These are phyloP conservation scores for Cutaneotrichosporon curvatum DNA, from an alignment of 1,284 basidiomycete species.

Conservation along the genomic window DNA sequence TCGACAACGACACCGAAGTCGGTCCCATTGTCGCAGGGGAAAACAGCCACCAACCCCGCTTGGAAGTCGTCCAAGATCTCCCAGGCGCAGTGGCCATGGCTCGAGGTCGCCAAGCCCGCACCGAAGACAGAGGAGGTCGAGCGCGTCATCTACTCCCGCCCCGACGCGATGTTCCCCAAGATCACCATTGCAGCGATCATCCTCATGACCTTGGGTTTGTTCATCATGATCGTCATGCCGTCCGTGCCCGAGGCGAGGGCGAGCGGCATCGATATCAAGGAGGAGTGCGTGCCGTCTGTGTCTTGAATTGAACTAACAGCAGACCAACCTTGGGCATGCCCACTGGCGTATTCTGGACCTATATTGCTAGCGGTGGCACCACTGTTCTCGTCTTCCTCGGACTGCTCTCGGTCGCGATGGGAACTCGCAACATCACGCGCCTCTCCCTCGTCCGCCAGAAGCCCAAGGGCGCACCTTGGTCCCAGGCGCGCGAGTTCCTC, in stretches of 20 bases:
- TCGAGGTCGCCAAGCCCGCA: constrained; percentile 5
- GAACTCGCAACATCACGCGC: constrained; percentile 12
- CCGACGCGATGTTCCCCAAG: background rate
- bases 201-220: background rate
- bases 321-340: constrained; percentile 11
- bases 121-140: constrained; percentile 8
- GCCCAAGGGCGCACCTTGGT: background rate
- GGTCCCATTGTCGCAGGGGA: no score
- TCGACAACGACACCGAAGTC: no score
- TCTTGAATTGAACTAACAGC: constrained; percentile 1
- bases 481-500: constrained; percentile 1
- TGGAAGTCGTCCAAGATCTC: constrained; percentile 1
- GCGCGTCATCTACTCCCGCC: constrained; percentile 19
- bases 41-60: background rate
- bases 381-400: constrained; percentile 3
- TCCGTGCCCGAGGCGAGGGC: constrained; percentile 2
- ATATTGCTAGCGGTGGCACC: constrained; percentile 1
- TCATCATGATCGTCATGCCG: constrained; percentile 7
- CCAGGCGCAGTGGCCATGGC: constrained; percentile 16
- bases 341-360: constrained; percentile 2
- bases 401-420: constrained; percentile 2
- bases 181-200: constrained; percentile 10
- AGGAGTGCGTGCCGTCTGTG: constrained; percentile 5
- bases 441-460: constrained; percentile 11
- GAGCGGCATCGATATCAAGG: background rate